Evolutionary conservation across 169 alveolate genomes (phyloP).

Genomic region (Plasmodium malariae): DNA sequence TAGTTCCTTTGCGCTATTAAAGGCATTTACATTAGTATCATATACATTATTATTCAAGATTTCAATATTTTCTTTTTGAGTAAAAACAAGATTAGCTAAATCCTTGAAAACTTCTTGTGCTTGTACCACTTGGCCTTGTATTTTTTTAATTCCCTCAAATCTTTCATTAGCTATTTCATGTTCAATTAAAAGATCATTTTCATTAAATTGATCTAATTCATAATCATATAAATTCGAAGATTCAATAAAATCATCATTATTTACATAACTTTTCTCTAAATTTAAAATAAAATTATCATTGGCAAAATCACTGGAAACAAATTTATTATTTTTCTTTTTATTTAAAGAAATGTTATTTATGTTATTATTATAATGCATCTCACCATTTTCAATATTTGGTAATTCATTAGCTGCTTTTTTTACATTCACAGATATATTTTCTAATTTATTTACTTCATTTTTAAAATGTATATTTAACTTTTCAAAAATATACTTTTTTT

Average conservation of each 20-base stretch:
- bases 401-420: slow-evolving; percentile 76
- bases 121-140: slow-evolving; percentile 75
- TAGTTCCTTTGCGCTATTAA: slow-evolving; percentile 66
- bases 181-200: slow-evolving; percentile 68
- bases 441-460: slow-evolving; percentile 74
- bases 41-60: slow-evolving; percentile 58
- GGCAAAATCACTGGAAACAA: slow-evolving; percentile 25
- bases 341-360: not conserved
- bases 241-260: slow-evolving; percentile 73
- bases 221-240: slow-evolving; percentile 64
- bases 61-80: slow-evolving; percentile 71
- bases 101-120: slow-evolving; percentile 78
- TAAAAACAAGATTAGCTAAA: slow-evolving; percentile 71
- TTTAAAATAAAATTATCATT: slow-evolving; percentile 65
- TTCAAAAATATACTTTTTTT: slow-evolving; percentile 74
- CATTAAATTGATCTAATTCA: slow-evolving; percentile 71
- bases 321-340: slow-evolving; percentile 16
- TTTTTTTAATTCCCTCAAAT: slow-evolving; percentile 71
- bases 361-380: slow-evolving; percentile 49
- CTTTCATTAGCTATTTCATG: slow-evolving; percentile 51
- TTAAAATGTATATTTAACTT: slow-evolving; percentile 74
- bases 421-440: slow-evolving; percentile 66
- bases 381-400: slow-evolving; percentile 74
- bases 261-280: slow-evolving; percentile 41
- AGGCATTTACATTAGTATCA: slow-evolving; percentile 62